Evolutionary conservation across 345 rosid species (phyloP), one percentile per base, ranked within the genome.

Genomic region (Reutealis trisperma): DNA sequence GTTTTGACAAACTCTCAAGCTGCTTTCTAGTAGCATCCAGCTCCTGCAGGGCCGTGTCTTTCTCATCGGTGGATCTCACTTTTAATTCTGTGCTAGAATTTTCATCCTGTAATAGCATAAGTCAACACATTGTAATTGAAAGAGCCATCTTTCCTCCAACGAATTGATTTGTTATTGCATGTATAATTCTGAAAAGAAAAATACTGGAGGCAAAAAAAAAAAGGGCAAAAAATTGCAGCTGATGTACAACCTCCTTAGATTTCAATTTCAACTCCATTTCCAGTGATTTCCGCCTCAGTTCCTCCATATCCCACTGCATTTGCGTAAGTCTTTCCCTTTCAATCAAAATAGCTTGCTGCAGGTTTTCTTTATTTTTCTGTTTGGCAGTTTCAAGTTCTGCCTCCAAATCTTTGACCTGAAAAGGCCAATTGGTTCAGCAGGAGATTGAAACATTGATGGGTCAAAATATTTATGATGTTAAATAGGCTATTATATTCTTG

Each of bases 241-340:
- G 74, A 44, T 44, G 63, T 30, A 62, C 75, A 75, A 96, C 99
- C 96, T 89, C 87, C 79, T 84, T 83, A 42, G 88, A 79, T 79
- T 92, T 92, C 86, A 94, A 83, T 82, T 89, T 90, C 90, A 92
- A 73, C 82, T 94, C 99, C 98, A 94, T 89, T 85, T 92, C 93
- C 80, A 90, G 79, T n/a, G 94, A 88, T 82, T 90, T 91, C 60
- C 84, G 93, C 76, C 88, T 87, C 74, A 96, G 85, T 80, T 96
- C 99, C 87, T 96, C 97, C 98, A 96, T 94, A 76, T 96, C 98
- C 99, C 99, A 96, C 87, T 96, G 98, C 93, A 92, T 90, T 81
- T 91, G 93, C 52, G 94, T 96, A 34, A 85, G 67, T 82, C 91
- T 90, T 85, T 96, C 99, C 76, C 96, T 92, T 88, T 96, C 99